These are phyloP conservation scores for Pisolithus sp. DNA, from an alignment of 768 basidiomycete species.

Conservation along the genomic window DNA sequence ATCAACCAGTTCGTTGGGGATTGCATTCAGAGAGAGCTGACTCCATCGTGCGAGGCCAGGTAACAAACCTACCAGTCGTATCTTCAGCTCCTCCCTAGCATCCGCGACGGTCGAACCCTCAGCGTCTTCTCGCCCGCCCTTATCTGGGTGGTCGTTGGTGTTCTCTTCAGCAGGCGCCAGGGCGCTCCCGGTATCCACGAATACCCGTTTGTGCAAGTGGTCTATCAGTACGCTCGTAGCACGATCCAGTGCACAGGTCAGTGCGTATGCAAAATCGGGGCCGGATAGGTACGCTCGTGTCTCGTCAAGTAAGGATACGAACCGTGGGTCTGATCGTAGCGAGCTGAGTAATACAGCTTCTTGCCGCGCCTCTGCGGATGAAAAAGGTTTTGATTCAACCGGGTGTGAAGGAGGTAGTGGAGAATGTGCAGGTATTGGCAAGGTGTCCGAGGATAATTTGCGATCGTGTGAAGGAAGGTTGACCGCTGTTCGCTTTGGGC, in stretches of 20 bases:
- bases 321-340: constrained; percentile 29
- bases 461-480: not conserved
- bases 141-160: constrained; percentile 4
- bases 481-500: constrained; percentile 3
- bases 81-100: constrained; percentile 36
- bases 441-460: constrained; percentile 13
- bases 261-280: constrained; percentile 61
- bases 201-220: constrained; percentile 60
- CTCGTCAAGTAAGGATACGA: constrained; percentile 62
- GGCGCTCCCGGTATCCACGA: constrained; percentile 29
- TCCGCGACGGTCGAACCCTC: constrained; percentile 8
- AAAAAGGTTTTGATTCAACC: not conserved
- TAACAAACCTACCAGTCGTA: constrained; percentile 72
- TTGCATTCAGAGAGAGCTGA: constrained; percentile 53
- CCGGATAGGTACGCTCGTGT: constrained; percentile 58
- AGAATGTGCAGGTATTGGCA: constrained; percentile 16
- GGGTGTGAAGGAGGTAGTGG: constrained; percentile 18
- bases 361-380: not conserved
- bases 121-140: constrained; percentile 10
- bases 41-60: constrained; percentile 80
- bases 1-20: constrained; percentile 80
- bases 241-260: constrained; percentile 67
- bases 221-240: constrained; percentile 60
- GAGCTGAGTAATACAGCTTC: not conserved
- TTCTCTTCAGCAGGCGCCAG: constrained; percentile 8